phyloP scores from a whole-genome alignment of 257 asterid genomes.

The Nemophila menziesii region DNA sequence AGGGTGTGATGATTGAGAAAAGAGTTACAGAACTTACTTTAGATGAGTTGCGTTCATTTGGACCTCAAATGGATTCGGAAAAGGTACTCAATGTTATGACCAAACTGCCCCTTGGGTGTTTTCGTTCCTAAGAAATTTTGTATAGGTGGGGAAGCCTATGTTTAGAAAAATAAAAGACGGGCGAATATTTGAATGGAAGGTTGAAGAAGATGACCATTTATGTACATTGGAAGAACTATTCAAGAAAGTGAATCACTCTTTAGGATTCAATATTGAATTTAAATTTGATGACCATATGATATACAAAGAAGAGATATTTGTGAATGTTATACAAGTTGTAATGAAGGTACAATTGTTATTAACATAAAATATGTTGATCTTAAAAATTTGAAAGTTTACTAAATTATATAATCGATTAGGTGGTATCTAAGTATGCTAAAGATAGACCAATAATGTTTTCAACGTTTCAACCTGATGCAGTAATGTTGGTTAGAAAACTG shows the following conservation, averaged over 20 bases:
- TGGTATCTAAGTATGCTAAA: conserved; percentile 12
- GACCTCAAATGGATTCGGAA: conserved; percentile 16
- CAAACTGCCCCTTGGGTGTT: too few relatives aligned
- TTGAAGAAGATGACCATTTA: conserved; percentile 16
- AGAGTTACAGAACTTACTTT: conserved; percentile 20
- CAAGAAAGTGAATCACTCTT: conserved; percentile 8
- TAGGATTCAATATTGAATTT: conserved; percentile 23
- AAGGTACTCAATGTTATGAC: conserved; percentile 5
- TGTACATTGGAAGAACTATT: conserved; percentile 19
- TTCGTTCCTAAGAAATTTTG: too few relatives aligned
- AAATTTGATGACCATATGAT: conserved; percentile 13
- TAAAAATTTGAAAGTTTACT: not conserved
- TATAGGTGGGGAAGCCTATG: conserved; percentile 20
- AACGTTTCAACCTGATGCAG: conserved; percentile 21
- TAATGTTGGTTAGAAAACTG: conserved; percentile 11
- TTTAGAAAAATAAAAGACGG: conserved; percentile 20
- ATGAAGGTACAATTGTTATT: conserved; percentile 16
- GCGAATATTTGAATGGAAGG: conserved; percentile 16
- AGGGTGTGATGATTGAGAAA: conserved; percentile 19
- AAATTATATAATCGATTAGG: conserved; percentile 4
- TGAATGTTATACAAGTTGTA: conserved; percentile 4
- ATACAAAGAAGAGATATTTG: conserved; percentile 12
- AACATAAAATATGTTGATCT: too few relatives aligned
- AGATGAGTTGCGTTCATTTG: conserved; percentile 21
- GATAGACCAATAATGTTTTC: conserved; percentile 16